These are phyloP conservation scores for Ilyonectria destructans DNA, from an alignment of 2,329 filamentous ascomycete species.

Conservation along the genomic window DNA sequence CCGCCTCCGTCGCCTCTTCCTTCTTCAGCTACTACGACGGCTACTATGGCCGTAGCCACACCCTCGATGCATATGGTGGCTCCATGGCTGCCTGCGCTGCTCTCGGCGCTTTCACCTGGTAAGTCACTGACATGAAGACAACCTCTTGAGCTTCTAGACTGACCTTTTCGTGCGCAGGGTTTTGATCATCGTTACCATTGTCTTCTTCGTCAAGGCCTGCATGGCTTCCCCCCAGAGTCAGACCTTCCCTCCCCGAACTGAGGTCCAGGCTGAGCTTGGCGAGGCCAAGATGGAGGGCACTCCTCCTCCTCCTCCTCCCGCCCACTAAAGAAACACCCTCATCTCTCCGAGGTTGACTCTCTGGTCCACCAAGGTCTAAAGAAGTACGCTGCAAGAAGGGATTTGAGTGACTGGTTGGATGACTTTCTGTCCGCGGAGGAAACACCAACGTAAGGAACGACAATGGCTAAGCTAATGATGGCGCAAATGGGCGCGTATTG, in stretches of 20 bases:
- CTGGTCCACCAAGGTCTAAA: neutral
- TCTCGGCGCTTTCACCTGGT: constrained; percentile 61
- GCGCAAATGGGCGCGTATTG: neutral
- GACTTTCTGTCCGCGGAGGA: neutral
- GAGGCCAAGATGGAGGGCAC: constrained; percentile 34
- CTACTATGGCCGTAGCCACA: constrained; percentile 36
- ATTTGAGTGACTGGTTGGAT: neutral
- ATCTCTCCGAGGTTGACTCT: neutral
- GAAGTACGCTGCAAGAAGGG: neutral
- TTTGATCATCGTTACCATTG: constrained; percentile 56
- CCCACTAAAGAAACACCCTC: neutral
- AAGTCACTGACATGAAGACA: constrained; percentile 23
- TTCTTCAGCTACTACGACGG: constrained; percentile 45
- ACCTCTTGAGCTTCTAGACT: neutral
- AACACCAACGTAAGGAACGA: neutral
- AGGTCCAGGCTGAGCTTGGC: constrained; percentile 35
- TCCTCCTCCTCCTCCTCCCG: constrained; percentile 4
- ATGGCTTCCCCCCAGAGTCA: constrained; percentile 38
- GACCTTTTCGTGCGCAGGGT: constrained; percentile 50
- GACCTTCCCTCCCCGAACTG: constrained; percentile 26
- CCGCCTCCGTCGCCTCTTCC: constrained; percentile 54
- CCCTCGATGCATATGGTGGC: constrained; percentile 43
- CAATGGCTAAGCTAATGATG: neutral
- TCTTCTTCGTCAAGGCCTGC: constrained; percentile 58
- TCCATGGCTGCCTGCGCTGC: constrained; percentile 59